These are phyloP conservation scores for Penicillium steckii DNA, from an alignment of 495 filamentous ascomycete species.

Conservation along the genomic window DNA sequence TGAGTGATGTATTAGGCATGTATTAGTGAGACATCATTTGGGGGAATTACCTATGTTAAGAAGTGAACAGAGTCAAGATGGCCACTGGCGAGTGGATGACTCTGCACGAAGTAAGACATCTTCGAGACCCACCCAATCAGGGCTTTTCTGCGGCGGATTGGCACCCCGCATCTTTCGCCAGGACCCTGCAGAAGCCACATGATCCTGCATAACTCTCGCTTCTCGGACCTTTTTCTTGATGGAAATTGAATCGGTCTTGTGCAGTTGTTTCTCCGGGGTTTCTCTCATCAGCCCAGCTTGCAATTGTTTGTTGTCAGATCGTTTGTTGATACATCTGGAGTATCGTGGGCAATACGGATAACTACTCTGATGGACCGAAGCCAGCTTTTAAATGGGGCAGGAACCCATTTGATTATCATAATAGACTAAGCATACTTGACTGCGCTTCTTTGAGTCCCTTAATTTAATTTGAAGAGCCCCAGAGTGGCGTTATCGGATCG, in stretches of 20 bases:
- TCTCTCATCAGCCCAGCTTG: neutral
- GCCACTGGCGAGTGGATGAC: neutral
- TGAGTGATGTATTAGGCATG: slow-evolving; percentile 10
- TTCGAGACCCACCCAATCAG: slow-evolving; percentile 12
- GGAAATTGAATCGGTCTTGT: neutral
- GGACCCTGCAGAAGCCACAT: neutral
- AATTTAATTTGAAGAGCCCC: neutral
- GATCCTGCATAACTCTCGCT: neutral
- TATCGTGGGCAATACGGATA: too few species aligned
- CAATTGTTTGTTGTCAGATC: too few species aligned
- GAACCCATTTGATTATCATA: neutral
- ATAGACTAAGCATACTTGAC: neutral
- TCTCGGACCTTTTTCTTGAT: neutral
- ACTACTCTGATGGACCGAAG: too few species aligned
- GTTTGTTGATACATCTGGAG: too few species aligned
- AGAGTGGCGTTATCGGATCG: neutral
- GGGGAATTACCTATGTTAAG: neutral
- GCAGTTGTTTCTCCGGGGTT: neutral
- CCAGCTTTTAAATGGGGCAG: too few species aligned
- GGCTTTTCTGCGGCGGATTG: neutral
- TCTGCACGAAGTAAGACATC: slow-evolving; percentile 8
- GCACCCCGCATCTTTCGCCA: slow-evolving; percentile 9
- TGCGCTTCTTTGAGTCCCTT: neutral
- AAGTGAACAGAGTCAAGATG: neutral
- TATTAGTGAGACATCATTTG: slow-evolving; percentile 10